A percentile compares a stretch with the other conserved stretches of the same genome.
These are phyloP conservation scores for Colletotrichum sp. DNA, from an alignment of 2,329 filamentous ascomycete genomes.

Conservation along the genomic window DNA sequence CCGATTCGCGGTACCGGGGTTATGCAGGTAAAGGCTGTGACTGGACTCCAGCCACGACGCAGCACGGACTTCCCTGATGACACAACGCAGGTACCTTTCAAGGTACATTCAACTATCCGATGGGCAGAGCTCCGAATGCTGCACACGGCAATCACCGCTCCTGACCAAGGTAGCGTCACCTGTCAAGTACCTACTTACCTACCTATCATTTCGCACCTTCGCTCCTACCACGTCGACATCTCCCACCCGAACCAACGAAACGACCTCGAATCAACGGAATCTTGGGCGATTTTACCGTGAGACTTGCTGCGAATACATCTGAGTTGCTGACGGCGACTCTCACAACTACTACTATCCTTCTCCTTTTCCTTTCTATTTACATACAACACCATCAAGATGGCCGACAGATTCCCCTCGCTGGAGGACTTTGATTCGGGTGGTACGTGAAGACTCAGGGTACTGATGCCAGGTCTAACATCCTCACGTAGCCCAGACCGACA, in stretches of 20 bases:
- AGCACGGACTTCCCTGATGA: background rate
- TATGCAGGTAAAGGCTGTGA: background rate
- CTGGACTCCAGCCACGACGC: background rate
- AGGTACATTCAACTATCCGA: conserved; percentile 16
- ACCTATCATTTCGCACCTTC: background rate
- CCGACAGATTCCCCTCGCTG: conserved; percentile 78
- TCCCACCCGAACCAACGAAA: background rate
- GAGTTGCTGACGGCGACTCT: conserved; percentile 53
- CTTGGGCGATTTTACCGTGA: background rate
- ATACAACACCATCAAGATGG: conserved; percentile 58
- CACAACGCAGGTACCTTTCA: background rate
- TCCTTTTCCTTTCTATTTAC: background rate
- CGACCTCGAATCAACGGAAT: background rate
- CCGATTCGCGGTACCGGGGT: background rate
- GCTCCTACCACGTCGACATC: background rate
- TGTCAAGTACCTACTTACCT: background rate
- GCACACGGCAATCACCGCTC: conserved; percentile 14
- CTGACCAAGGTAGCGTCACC: conserved; percentile 7
- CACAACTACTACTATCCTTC: conserved; percentile 63
- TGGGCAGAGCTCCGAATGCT: background rate
- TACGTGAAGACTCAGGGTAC: conserved; percentile 29
- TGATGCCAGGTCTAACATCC: conserved; percentile 25
- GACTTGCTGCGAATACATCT: background rate
- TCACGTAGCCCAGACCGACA: conserved; percentile 68
- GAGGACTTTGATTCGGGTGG: conserved; percentile 77